Evolutionary conservation across 768 basidiomycete genomes (phyloP).

Genomic region (Xerocomellus amylosporus): DNA sequence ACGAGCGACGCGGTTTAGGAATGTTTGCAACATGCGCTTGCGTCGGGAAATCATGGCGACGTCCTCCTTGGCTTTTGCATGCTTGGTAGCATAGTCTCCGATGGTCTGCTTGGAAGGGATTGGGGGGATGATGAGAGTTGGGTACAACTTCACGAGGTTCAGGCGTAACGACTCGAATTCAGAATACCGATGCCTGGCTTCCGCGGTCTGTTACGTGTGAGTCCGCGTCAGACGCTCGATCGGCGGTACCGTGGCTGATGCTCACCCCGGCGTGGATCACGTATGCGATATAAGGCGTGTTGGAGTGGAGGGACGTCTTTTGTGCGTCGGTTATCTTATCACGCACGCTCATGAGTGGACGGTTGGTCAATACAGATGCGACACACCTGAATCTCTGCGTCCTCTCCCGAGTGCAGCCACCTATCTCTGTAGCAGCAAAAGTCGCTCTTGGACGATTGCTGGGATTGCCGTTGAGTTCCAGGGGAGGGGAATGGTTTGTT

Average conservation of each 20-base stretch:
- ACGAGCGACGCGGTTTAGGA: slow-evolving; percentile 82
- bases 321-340: slow-evolving; percentile 89
- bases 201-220: slow-evolving; percentile 55
- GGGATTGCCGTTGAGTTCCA: slow-evolving; percentile 52
- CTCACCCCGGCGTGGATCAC: slow-evolving; percentile 85
- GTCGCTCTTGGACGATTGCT: slow-evolving; percentile 63
- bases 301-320: slow-evolving; percentile 89
- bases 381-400: slow-evolving; percentile 73
- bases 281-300: slow-evolving; percentile 91
- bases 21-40: slow-evolving; percentile 94
- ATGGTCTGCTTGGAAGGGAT: slow-evolving; percentile 97
- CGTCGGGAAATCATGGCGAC: slow-evolving; percentile 85
- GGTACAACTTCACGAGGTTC: slow-evolving; percentile 83
- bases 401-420: slow-evolving; percentile 78
- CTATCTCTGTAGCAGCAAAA: slow-evolving; percentile 76
- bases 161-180: slow-evolving; percentile 93
- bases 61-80: slow-evolving; percentile 95
- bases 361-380: background rate
- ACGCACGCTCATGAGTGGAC: slow-evolving; percentile 9
- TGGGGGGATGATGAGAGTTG: slow-evolving; percentile 94
- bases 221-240: slow-evolving; percentile 8
- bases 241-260: slow-evolving; percentile 5
- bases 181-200: slow-evolving; percentile 89
- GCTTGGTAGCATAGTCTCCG: slow-evolving; percentile 96
- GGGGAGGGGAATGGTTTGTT: slow-evolving; percentile 52